A percentile compares a stretch with the other conserved stretches of the same genome.
Conservation (phyloP, 2,329 filamentous ascomycete species). For the Amauroascus niger region DNA sequence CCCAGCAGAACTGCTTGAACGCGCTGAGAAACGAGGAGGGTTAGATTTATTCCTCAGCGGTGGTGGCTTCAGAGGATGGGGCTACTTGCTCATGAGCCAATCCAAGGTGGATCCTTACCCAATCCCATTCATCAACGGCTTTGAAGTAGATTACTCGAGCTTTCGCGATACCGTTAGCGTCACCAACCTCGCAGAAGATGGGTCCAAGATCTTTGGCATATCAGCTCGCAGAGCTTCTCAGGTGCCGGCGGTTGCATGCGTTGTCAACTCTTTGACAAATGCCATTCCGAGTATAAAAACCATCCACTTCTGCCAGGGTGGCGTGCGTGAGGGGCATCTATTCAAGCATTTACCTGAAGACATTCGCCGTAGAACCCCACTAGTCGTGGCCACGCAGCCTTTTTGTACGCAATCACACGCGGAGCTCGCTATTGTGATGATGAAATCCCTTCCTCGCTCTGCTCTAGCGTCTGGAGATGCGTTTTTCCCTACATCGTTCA, state of each 20-base stretch:
- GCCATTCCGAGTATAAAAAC: constrained; percentile 60
- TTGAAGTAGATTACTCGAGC: constrained; percentile 46
- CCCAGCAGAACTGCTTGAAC: constrained; percentile 43
- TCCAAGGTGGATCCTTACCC: constrained; percentile 69
- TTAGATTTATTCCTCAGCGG: constrained; percentile 76
- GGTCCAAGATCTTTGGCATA: constrained; percentile 54
- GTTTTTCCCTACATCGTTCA: constrained; percentile 36
- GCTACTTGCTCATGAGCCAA: constrained; percentile 74
- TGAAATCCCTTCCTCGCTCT: constrained; percentile 36
- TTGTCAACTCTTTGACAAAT: constrained; percentile 64
- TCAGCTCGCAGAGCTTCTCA: constrained; percentile 70
- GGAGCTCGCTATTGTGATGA: constrained; percentile 42
- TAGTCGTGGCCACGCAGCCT: constrained; percentile 51
- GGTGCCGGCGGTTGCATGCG: constrained; percentile 71
- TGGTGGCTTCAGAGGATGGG: constrained; percentile 83
- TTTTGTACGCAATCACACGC: constrained; percentile 43
- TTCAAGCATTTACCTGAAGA: constrained; percentile 57
- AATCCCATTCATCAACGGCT: constrained; percentile 71
- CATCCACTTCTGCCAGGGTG: constrained; percentile 78
- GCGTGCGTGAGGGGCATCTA: constrained; percentile 73
- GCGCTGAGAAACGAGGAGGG: constrained; percentile 39
- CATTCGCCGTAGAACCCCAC: constrained; percentile 55
- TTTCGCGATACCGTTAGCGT: constrained; percentile 50
- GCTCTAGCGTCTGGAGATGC: constrained; percentile 19
- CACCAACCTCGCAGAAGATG: constrained; percentile 31